Evolutionary conservation across 2,329 filamentous ascomycete genomes (phyloP), one percentile per base, ranked within the genome.

Genomic region (Diaporthe sp.): DNA sequence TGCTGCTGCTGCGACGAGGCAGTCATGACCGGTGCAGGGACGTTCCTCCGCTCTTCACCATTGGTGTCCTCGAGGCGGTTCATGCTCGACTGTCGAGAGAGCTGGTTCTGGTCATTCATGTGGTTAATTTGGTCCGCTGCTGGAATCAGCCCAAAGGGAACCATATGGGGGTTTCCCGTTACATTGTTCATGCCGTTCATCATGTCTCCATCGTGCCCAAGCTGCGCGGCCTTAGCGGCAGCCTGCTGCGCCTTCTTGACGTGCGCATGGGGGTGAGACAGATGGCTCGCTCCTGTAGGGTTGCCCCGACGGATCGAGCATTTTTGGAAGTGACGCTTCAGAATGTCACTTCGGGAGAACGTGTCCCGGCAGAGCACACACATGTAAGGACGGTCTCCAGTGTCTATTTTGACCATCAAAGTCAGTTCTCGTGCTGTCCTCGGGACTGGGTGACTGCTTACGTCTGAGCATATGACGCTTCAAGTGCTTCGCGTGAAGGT

Each of bases 281-380:
- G 85, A 86, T 99, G 97, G 81, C 94, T 98, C 77, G 95, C 95
- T 79, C 96, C 96, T 63, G 95, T 98, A 71, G 97, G 96, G 85
- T 98, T 98, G 74, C 97, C 97, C 82, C 97, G 93, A 80, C 97
- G 93, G 78, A 98, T 95, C 51, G 97, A 98, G 87, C 97, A 99
- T 88, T 99, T 99, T 85, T 98, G 96, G 86, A 98, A 99, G 86
- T 99, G 97, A 78, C 97, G 94, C 89, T 99, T 99, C 80, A 99
- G 87, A 78, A 99, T 98, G 82, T 99, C 97, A 88, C 95, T 98
- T 83, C 97, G 93, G 65, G 95, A 98, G 85, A 99, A 99, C 44
- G 96, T 98, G 85, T 98, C 97, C 84, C 97, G 95, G 88, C 97
- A 99, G 69, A 99, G 89, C 78, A 97, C 94, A 86, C 97, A 99